These are phyloP conservation scores for Arachnopeziza araneosa DNA, from an alignment of 2,329 filamentous ascomycete species.

Conservation along the genomic window DNA sequence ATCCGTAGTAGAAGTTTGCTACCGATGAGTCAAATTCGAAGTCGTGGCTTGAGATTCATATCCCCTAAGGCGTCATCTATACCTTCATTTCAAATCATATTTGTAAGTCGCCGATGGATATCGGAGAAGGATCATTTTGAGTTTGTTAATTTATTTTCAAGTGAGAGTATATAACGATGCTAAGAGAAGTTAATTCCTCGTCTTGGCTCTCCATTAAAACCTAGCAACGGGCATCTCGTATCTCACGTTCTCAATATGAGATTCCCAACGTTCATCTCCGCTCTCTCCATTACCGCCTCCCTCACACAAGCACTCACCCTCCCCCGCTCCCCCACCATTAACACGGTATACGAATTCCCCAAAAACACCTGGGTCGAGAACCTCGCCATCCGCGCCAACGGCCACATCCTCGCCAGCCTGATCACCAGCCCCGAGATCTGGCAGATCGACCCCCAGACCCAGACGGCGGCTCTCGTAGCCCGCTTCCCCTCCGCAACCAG, in stretches of 20 bases:
- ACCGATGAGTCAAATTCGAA: no score
- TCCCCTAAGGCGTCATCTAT: no score
- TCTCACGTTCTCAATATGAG: neutral
- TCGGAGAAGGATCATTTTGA: no score
- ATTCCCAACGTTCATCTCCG: neutral
- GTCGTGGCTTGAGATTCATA: no score
- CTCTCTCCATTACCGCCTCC: neutral
- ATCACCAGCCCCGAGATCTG: conserved; percentile 9
- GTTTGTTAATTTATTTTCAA: no score
- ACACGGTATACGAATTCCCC: conserved; percentile 12
- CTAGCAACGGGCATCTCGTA: no score
- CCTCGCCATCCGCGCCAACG: conserved; percentile 14
- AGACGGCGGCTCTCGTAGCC: conserved; percentile 1
- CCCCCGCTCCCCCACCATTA: neutral
- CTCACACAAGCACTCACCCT: neutral
- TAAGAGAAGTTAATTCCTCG: no score
- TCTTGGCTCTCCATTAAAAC: no score
- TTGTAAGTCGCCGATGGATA: no score
- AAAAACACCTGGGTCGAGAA: conserved; percentile 17
- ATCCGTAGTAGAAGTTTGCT: no score
- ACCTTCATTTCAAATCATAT: no score
- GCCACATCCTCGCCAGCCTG: conserved; percentile 10
- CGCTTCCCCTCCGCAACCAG: conserved; percentile 1
- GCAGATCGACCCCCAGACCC: conserved; percentile 4
- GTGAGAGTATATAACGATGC: no score